Evolutionary conservation across 306 rosid species (phyloP).

Genomic region (Luffa aegyptiaca): DNA sequence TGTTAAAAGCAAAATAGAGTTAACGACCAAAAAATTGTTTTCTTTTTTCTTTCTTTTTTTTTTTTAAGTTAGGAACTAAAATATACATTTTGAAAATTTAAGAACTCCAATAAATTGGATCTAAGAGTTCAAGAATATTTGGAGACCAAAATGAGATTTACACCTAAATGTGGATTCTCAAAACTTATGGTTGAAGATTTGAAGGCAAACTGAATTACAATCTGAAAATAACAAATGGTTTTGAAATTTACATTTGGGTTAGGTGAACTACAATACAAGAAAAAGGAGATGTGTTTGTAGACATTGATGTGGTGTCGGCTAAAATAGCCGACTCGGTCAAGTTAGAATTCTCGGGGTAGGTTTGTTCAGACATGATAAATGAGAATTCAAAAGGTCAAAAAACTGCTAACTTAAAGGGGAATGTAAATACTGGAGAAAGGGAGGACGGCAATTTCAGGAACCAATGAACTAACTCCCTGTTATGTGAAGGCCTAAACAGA

Average conservation of each 20-base stretch:
- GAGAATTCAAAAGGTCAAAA: not conserved
- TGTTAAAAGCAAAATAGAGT: no score
- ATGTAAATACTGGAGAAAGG: not conserved
- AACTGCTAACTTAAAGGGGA: not conserved
- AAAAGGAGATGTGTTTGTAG: not conserved
- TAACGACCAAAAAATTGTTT: no score
- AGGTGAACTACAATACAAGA: not conserved
- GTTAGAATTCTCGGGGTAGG: not conserved
- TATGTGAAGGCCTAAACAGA: not conserved
- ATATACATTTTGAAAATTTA: no score
- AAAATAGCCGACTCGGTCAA: no score
- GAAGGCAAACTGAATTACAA: not conserved
- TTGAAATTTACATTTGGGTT: not conserved
- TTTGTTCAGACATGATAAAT: not conserved
- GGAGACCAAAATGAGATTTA: not conserved
- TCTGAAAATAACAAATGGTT: not conserved
- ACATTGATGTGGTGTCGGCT: not conserved
- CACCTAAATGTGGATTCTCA: not conserved
- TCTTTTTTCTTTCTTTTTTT: no score
- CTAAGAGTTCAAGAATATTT: not conserved
- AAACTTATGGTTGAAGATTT: not conserved
- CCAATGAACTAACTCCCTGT: no score
- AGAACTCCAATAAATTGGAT: not conserved
- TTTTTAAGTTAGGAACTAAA: no score
- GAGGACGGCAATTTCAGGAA: not conserved